These are phyloP conservation scores for Cutaneotrichosporon spelunceum DNA, from an alignment of 1,284 basidiomycete genomes.

Conservation along the genomic window DNA sequence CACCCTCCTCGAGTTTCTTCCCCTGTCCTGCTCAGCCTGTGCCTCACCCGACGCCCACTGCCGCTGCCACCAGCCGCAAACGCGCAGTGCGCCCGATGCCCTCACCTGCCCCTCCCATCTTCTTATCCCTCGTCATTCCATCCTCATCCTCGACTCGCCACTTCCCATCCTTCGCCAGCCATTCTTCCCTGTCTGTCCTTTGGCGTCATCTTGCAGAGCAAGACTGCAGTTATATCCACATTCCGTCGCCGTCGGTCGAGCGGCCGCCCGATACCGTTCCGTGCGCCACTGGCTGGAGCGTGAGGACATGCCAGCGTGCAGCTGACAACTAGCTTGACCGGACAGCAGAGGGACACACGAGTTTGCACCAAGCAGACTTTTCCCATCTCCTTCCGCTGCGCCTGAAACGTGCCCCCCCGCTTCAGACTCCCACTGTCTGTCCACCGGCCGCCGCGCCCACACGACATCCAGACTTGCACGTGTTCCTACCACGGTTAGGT, in stretches of 20 bases:
- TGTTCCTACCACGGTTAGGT: neutral
- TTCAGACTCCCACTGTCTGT: neutral
- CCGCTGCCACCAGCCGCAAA: neutral
- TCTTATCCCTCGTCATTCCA: neutral
- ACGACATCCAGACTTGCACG: neutral
- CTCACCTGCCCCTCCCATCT: neutral
- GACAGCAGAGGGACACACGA: neutral
- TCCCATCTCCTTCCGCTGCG: neutral
- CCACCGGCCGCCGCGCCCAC: neutral
- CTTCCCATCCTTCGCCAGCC: neutral
- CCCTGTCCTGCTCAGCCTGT: neutral
- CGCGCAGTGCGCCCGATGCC: neutral
- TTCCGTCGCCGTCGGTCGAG: conserved; percentile 1
- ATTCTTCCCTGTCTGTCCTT: neutral
- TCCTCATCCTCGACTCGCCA: neutral
- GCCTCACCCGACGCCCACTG: neutral
- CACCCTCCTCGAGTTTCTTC: neutral
- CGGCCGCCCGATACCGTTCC: neutral
- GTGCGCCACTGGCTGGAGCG: neutral
- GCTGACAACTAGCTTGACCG: neutral
- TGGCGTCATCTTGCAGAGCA: neutral
- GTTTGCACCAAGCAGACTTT: neutral
- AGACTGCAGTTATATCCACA: neutral
- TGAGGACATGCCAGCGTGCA: neutral
- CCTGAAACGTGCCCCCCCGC: neutral